Base-by-base conservation (phyloP, 345 rosid genomes). In the Gossypium rotundifolium region DNA sequence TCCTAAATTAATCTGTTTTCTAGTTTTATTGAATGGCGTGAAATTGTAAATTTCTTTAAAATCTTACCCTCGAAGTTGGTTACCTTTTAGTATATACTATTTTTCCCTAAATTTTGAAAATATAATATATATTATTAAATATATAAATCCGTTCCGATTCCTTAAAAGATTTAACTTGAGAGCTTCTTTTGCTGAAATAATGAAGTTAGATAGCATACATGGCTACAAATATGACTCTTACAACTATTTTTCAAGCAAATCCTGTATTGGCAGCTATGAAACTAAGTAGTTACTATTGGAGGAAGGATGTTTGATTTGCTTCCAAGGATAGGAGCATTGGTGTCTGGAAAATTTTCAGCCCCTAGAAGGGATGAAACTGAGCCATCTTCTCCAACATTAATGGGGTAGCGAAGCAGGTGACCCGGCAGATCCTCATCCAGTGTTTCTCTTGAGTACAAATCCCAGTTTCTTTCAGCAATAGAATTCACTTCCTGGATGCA, bases 391-490 rank as follows among this genome's bases (percentile, higher is more conserved):
- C 73, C 13, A 9, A 91, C 80, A 57, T 80, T 59, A 75, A 93
- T 77, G 2, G 98, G 98, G 77, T 93, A 93, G 44, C 78, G 58
- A 20, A 93, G 89, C 68, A 93, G 74, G 79, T 87, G 91, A 3
- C 80, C 84, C 0, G 71, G 77, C 27, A 88, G 60, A 80, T 90
- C 88, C 6, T 61, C 51, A 25, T 79, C 38, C 11, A 42, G 7
- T 6, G 59, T 42, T 3, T 64, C 78, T 9, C 78, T 74, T 13
- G 83, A 51, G 70, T 88, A 93, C 17, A 49, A 22, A 17, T 78
- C 72, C 98, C 97, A 91, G 3, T 71, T 25, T 0, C 38, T 49
- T 2, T 80, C 80, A 2, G 90, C 98, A 1, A 48, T 25, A 1
- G 7, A 58, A 52, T 89, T 88, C 69, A 91, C 72, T 70, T 4